Percentiles rank a stretch among this genome's conserved stretches.
Conservation (phyloP, 257 asterid genomes). For the Nicotiana attenuata region DNA sequence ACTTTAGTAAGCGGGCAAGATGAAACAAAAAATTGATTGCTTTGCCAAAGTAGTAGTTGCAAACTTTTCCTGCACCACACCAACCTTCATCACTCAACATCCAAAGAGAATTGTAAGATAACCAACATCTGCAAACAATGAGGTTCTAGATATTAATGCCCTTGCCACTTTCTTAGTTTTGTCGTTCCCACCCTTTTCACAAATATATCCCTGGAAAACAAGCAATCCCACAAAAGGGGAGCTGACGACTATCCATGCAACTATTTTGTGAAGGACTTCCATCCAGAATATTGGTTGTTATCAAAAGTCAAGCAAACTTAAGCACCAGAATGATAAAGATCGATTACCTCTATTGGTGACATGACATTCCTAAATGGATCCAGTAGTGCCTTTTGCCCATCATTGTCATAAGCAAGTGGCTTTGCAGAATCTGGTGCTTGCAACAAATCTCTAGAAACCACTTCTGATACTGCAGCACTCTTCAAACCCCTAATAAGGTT, state of each 20-base stretch:
- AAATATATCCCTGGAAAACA: not conserved
- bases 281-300: not conserved
- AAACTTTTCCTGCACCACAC: not conserved
- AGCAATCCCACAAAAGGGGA: not conserved
- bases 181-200: not conserved
- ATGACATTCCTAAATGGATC: conserved; percentile 16
- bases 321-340: not conserved
- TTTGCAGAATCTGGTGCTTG: conserved; percentile 11
- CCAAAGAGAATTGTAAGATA: not conserved
- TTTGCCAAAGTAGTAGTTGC: not conserved
- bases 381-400: conserved; percentile 18
- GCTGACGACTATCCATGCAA: not conserved
- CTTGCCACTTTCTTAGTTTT: not conserved
- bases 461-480: conserved; percentile 14
- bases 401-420: conserved; percentile 11
- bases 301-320: not conserved
- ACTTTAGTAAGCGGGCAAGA: not conserved
- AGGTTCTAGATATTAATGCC: not conserved
- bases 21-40: not conserved
- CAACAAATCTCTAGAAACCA: conserved; percentile 10
- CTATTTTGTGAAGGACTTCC: not conserved
- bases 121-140: not conserved
- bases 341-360: conserved; percentile 54
- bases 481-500: conserved; percentile 15
- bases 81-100: not conserved